Evolutionary conservation across 2,329 filamentous ascomycete genomes (phyloP), one percentile per base, ranked within the genome.

Genomic region (Apiospora phragmitis): DNA sequence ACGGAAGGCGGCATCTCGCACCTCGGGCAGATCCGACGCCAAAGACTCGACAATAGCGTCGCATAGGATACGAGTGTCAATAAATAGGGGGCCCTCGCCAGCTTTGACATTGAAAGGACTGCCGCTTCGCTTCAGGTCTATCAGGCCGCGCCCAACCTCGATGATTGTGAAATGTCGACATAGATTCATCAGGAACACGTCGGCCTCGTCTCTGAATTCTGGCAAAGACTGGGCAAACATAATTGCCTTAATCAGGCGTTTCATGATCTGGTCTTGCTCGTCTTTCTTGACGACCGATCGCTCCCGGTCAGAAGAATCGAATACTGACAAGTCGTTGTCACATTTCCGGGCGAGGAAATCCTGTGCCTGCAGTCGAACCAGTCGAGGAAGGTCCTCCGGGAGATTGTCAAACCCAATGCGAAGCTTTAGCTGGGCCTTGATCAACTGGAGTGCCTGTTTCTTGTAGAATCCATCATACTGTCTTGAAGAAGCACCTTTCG

Each of bases 31-130:
- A 75, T 99, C 95, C 1, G 94, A 98, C 7, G 96, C 92, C 62
- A 99, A 85, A 21, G 92, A 96, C 75, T 98, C 94, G 2, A 96
- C 91, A 68, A 99, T 91, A 9, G 95, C 95, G 78, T 98, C 94
- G 0, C 93, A 94, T 35, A 99, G 86, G 35, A 97, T 88, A 51
- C 93, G 88, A n/a, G 91, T 94, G 76, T 98, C 96, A 68, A 99
- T 90, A 74, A 91, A 92, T 4, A 98, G 87, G 1, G 93, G 92
- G 0, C 96, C 96, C 78, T 99, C 96, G 24, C 96, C 95, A 49
- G 92, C 90, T 67, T 90, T 89, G 3, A 96, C 93, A 77, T 97
- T 91, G 77, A 99, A 99, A 0, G 92, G 89, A 73, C 92, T 93
- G 71, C 86, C 89, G 70, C 86, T 89, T 74, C 95, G 93, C 81